Conservation (phyloP, 2,329 filamentous ascomycete genomes). For the Pseudopithomyces maydicus region DNA sequence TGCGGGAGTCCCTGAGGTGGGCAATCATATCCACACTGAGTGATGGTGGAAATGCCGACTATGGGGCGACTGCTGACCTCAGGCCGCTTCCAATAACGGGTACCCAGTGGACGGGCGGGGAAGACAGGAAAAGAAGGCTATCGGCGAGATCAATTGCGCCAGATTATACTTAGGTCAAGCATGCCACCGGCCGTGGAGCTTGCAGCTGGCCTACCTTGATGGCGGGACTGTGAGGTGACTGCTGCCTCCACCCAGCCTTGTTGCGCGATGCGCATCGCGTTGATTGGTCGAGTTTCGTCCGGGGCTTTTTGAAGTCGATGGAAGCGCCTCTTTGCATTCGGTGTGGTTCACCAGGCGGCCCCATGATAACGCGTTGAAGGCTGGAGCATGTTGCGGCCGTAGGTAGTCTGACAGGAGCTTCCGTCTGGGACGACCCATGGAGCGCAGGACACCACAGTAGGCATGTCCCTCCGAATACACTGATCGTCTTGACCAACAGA, state of each 20-base stretch:
- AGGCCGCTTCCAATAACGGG: neutral
- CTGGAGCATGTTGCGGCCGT: neutral
- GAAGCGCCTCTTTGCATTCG: neutral
- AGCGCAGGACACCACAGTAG: neutral
- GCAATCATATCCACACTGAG: neutral
- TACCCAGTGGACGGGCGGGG: neutral
- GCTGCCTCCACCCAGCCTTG: neutral
- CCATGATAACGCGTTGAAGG: neutral
- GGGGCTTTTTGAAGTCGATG: neutral
- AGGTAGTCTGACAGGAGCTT: neutral
- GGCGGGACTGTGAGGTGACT: neutral
- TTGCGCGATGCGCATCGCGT: neutral
- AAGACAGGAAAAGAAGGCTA: neutral
- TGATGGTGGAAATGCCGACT: neutral
- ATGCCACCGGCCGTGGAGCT: neutral
- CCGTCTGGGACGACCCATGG: neutral
- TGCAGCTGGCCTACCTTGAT: neutral
- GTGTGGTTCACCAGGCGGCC: neutral
- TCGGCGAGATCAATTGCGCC: neutral
- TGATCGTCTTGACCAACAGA: too few relatives aligned
- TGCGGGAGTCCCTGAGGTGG: neutral
- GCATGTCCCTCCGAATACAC: too few relatives aligned
- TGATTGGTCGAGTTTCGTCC: neutral
- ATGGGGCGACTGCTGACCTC: constrained; percentile 4
- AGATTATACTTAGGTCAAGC: neutral